phyloP scores from a whole-genome alignment of 2,329 filamentous ascomycete species.

The Venturiaceae sp. region DNA sequence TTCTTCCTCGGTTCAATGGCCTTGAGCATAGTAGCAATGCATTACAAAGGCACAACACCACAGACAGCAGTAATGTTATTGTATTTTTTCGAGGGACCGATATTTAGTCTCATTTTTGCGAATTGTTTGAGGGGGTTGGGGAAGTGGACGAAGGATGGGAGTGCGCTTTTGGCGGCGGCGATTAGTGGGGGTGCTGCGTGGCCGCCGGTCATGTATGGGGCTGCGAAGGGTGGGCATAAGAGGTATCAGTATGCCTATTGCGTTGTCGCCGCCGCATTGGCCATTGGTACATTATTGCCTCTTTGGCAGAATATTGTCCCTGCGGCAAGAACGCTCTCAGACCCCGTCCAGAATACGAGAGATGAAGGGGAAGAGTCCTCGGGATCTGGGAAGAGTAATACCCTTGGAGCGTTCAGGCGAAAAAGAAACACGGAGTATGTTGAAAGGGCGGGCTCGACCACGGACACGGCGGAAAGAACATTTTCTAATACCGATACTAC shows the following conservation, averaged over 20 bases:
- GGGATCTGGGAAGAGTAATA: neutral
- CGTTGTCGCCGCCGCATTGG: slow-evolving; percentile 43
- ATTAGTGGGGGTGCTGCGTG: slow-evolving; percentile 45
- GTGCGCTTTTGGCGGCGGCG: slow-evolving; percentile 42
- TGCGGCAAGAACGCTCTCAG: neutral
- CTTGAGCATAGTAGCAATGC: slow-evolving; percentile 42
- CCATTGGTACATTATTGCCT: slow-evolving; percentile 24
- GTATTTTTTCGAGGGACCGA: slow-evolving; percentile 51
- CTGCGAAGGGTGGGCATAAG: slow-evolving; percentile 23
- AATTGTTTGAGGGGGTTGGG: slow-evolving; percentile 49
- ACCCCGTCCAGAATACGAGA: neutral
- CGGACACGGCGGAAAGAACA: neutral
- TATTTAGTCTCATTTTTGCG: slow-evolving; percentile 50
- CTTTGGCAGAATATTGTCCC: slow-evolving; percentile 2
- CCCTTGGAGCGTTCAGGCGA: neutral
- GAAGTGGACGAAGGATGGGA: slow-evolving; percentile 46
- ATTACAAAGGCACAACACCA: slow-evolving; percentile 34
- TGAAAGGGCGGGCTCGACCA: neutral
- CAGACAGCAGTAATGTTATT: slow-evolving; percentile 31
- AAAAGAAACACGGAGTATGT: neutral
- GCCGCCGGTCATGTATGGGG: slow-evolving; percentile 43
- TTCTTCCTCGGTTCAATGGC: slow-evolving; percentile 44
- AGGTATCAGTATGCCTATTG: slow-evolving; percentile 42
- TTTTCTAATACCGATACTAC: neutral
- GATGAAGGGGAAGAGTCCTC: neutral